Evolutionary conservation across 345 rosid species (phyloP).

Genomic region (Syzygium grande): DNA sequence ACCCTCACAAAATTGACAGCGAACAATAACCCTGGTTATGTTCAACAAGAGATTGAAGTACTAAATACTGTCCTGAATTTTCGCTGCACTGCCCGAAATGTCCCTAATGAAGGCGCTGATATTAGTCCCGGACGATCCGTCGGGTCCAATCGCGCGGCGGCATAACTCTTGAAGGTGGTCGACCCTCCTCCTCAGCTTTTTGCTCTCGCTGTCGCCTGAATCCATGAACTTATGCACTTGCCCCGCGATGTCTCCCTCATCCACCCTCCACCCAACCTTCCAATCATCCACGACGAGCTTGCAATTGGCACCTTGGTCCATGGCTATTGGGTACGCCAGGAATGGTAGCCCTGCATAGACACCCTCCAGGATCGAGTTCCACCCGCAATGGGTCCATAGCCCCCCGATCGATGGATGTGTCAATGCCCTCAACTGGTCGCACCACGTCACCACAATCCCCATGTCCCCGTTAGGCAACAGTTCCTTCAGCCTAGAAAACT

Average conservation of each 20-base stretch:
- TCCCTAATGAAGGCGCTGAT: neutral
- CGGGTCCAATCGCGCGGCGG: neutral
- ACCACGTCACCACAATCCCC: slow-evolving; percentile 33
- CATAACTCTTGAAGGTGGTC: slow-evolving; percentile 3
- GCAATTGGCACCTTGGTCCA: slow-evolving; percentile 27
- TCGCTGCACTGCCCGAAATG: neutral
- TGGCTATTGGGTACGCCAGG: slow-evolving; percentile 23
- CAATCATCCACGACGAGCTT: slow-evolving; percentile 27
- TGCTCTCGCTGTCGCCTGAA: neutral
- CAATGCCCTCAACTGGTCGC: slow-evolving; percentile 27
- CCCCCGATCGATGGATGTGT: slow-evolving; percentile 29
- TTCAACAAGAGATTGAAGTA: neutral
- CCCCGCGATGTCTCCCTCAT: slow-evolving; percentile 5
- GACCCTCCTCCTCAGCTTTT: slow-evolving; percentile 12
- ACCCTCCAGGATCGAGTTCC: slow-evolving; percentile 33
- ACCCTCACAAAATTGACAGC: neutral
- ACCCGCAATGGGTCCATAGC: slow-evolving; percentile 41
- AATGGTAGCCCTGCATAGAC: slow-evolving; percentile 30
- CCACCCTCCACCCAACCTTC: slow-evolving; percentile 30
- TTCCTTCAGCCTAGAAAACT: neutral
- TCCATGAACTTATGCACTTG: slow-evolving; percentile 14
- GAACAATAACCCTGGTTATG: neutral
- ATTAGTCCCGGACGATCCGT: slow-evolving; percentile 4
- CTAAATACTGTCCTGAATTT: neutral
- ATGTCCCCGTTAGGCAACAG: neutral